Evolutionary conservation across 2,329 filamentous ascomycete species (phyloP).

Genomic region (Tolypocladium album): DNA sequence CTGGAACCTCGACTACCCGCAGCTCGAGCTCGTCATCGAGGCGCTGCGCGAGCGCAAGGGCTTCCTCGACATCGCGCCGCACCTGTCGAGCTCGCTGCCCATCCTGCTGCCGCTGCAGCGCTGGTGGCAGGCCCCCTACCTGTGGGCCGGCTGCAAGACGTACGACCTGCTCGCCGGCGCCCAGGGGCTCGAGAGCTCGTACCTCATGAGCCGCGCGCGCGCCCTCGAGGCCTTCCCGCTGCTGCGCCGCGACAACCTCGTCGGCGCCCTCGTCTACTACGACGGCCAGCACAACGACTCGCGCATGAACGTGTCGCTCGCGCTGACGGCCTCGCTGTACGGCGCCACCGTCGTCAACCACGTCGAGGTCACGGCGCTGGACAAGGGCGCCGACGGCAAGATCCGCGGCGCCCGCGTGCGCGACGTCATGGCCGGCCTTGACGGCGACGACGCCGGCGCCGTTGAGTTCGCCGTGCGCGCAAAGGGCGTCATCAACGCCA

Average conservation of each 20-base stretch:
- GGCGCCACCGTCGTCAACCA: slow-evolving; percentile 74
- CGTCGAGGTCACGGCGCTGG: slow-evolving; percentile 63
- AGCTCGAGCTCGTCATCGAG: slow-evolving; percentile 72
- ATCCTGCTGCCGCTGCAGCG: slow-evolving; percentile 75
- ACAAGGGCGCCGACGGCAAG: slow-evolving; percentile 59
- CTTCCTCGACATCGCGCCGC: slow-evolving; percentile 72
- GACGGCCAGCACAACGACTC: slow-evolving; percentile 83
- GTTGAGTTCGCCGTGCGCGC: slow-evolving; percentile 60
- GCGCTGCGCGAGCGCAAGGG: slow-evolving; percentile 74
- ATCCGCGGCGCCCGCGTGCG: slow-evolving; percentile 52
- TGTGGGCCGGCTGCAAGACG: slow-evolving; percentile 61
- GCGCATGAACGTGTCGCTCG: slow-evolving; percentile 76
- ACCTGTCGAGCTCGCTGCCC: slow-evolving; percentile 70
- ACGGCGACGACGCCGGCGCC: slow-evolving; percentile 38
- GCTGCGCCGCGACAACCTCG: slow-evolving; percentile 60
- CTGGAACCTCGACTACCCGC: slow-evolving; percentile 74
- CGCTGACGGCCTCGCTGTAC: slow-evolving; percentile 70
- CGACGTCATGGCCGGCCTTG: slow-evolving; percentile 50
- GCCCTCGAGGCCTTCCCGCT: slow-evolving; percentile 70
- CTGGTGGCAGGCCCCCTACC: slow-evolving; percentile 75
- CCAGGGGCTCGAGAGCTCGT: slow-evolving; percentile 74
- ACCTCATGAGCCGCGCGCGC: slow-evolving; percentile 68
- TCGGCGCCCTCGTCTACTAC: slow-evolving; percentile 77
- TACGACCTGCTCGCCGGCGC: slow-evolving; percentile 75
- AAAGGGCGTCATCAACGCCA: slow-evolving; percentile 76